phyloP scores from a whole-genome alignment of 352 stramenopile species.

The Pythium apleroticum region DNA sequence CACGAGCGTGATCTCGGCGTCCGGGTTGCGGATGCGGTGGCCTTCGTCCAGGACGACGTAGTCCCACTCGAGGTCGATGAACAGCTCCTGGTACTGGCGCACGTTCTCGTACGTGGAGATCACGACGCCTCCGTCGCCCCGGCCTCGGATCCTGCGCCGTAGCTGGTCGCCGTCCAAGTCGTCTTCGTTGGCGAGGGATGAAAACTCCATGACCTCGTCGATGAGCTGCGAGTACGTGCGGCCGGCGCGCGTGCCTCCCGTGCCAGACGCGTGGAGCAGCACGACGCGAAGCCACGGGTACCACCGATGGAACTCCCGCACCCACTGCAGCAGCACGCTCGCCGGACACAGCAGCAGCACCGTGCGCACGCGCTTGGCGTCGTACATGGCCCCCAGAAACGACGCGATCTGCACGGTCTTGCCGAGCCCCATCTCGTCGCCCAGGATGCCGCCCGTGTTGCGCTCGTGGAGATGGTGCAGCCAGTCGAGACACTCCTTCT shows the following conservation, averaged over 20 bases:
- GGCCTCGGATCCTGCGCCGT: constrained; percentile 11
- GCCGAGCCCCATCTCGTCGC: constrained; percentile 96
- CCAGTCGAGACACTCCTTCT: constrained; percentile 95
- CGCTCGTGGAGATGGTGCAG: constrained; percentile 96
- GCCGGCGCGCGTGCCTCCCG: constrained; percentile 43
- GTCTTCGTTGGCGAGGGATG: constrained; percentile 7
- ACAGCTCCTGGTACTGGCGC: constrained; percentile 87
- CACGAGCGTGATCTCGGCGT: constrained; percentile 95
- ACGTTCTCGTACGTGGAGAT: constrained; percentile 98
- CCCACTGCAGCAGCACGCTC: constrained; percentile 95
- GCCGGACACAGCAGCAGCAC: constrained; percentile 95
- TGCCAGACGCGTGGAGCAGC: constrained; percentile 88
- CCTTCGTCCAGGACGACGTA: constrained; percentile 99
- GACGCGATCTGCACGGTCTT: constrained; percentile 95
- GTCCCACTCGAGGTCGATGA: constrained; percentile 93
- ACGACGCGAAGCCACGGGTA: constrained; percentile 86
- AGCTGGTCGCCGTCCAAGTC: constrained; percentile 24
- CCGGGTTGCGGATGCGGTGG: constrained; percentile 98
- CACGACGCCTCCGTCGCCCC: constrained; percentile 79
- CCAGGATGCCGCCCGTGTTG: constrained; percentile 96
- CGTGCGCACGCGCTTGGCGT: constrained; percentile 48
- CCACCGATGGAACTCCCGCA: constrained; percentile 95
- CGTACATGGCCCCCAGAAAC: constrained; percentile 80
- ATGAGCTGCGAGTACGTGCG: constrained; percentile 59
- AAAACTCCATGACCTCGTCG: constrained; percentile 47